phyloP scores from a whole-genome alignment of 768 basidiomycete genomes.

The Lentinula raphanica region DNA sequence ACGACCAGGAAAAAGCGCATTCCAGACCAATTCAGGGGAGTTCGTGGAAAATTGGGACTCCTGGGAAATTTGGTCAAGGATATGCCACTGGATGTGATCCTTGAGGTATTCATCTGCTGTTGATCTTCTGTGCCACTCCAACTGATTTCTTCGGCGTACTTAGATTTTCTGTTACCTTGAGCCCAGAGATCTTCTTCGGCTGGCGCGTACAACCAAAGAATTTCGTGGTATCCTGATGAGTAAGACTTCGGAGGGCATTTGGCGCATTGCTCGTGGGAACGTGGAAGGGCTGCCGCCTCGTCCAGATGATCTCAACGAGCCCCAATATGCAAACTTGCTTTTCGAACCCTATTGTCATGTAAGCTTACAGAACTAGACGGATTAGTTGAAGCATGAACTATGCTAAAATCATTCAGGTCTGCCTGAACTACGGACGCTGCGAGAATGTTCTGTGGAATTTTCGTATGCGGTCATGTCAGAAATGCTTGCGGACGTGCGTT shows the following conservation, averaged over 20 bases:
- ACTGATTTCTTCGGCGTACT: not conserved
- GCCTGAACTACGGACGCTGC: slow-evolving; percentile 23
- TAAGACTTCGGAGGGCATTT: slow-evolving; percentile 40
- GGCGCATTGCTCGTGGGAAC: slow-evolving; percentile 40
- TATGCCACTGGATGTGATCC: slow-evolving; percentile 4
- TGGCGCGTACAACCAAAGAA: slow-evolving; percentile 45
- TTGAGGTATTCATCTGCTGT: not conserved
- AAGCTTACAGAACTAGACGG: slow-evolving; percentile 14
- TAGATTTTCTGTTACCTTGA: slow-evolving; percentile 49
- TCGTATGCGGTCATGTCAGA: slow-evolving; percentile 26
- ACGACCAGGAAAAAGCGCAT: not conserved
- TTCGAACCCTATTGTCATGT: slow-evolving; percentile 54
- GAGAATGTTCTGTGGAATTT: slow-evolving; percentile 24
- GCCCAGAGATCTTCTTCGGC: slow-evolving; percentile 45
- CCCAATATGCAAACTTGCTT: slow-evolving; percentile 44
- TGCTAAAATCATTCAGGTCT: slow-evolving; percentile 21
- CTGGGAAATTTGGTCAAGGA: not conserved
- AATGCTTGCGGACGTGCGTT: slow-evolving; percentile 18
- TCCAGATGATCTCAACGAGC: slow-evolving; percentile 45
- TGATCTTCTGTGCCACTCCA: not conserved
- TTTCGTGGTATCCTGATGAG: slow-evolving; percentile 44
- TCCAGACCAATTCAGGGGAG: not conserved
- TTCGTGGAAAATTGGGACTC: slow-evolving; percentile 2
- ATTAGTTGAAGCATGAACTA: not conserved
- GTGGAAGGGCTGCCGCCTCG: slow-evolving; percentile 41